phyloP scores from a whole-genome alignment of 768 basidiomycete genomes.

The Porphyrellus cyaneotinctus region DNA sequence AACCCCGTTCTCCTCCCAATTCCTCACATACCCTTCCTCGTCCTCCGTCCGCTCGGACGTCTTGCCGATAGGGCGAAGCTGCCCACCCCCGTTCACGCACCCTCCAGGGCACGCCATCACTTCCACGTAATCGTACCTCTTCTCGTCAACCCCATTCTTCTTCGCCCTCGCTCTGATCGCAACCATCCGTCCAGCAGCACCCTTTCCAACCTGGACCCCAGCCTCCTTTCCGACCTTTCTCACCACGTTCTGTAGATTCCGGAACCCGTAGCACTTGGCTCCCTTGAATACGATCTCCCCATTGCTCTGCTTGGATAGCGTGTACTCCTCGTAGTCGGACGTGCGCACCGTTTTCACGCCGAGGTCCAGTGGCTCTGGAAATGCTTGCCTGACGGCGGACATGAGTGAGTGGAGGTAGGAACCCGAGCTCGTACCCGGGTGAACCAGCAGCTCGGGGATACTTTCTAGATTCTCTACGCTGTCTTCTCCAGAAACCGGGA shows the following conservation, averaged over 20 bases:
- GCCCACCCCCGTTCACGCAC: constrained; percentile 97
- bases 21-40: constrained; percentile 62
- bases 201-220: constrained; percentile 66
- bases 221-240: constrained; percentile 86
- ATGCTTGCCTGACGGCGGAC: constrained; percentile 42
- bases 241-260: constrained; percentile 96
- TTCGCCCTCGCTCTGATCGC: constrained; percentile 28
- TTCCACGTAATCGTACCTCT: constrained; percentile 84
- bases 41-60: constrained; percentile 35
- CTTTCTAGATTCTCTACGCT: constrained; percentile 10
- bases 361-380: constrained; percentile 45
- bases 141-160: constrained; percentile 37
- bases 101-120: constrained; percentile 99
- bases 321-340: constrained; percentile 76
- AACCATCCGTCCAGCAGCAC: constrained; percentile 51
- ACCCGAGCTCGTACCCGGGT: constrained; percentile 86
- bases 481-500: constrained; percentile 51
- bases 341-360: constrained; percentile 59
- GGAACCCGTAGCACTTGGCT: constrained; percentile 94
- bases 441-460: constrained; percentile 71
- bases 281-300: constrained; percentile 81
- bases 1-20: constrained; percentile 59
- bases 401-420: constrained; percentile 87
- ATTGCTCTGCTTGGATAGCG: constrained; percentile 40
- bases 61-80: constrained; percentile 36